These are phyloP conservation scores for Exophiala viscosa DNA, from an alignment of 2,329 filamentous ascomycete species.

Conservation along the genomic window DNA sequence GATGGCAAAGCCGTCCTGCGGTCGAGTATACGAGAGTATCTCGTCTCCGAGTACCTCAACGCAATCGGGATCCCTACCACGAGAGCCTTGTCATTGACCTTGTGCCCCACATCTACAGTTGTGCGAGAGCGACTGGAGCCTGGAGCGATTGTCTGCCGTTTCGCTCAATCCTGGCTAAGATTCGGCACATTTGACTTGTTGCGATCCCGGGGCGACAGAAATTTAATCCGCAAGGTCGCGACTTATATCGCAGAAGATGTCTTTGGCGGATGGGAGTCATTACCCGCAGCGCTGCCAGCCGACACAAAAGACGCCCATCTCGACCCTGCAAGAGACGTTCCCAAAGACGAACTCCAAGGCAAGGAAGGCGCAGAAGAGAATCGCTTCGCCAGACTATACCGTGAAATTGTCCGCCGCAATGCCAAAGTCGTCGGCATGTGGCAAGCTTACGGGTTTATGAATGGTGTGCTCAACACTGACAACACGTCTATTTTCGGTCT, in stretches of 20 bases:
- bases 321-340: conserved; percentile 51
- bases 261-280: conserved; percentile 78
- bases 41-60: conserved; percentile 82
- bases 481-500: conserved; percentile 90
- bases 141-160: conserved; percentile 86
- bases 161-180: conserved; percentile 86
- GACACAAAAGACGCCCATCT: conserved; percentile 34
- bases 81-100: conserved; percentile 74
- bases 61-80: conserved; percentile 83
- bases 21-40: conserved; percentile 88
- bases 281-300: conserved; percentile 58
- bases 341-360: conserved; percentile 62
- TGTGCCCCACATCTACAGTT: conserved; percentile 70
- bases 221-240: conserved; percentile 67
- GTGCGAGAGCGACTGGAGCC: conserved; percentile 78
- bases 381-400: conserved; percentile 79
- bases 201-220: conserved; percentile 73
- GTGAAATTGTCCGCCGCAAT: conserved; percentile 81
- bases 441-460: conserved; percentile 99
- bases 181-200: conserved; percentile 97
- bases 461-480: conserved; percentile 95
- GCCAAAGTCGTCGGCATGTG: conserved; percentile 84
- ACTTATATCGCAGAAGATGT: conserved; percentile 86
- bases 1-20: conserved; percentile 91
- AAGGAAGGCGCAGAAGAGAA: conserved; percentile 70